Percentiles rank a stretch among this genome's conserved stretches.
Evolutionary conservation across 306 rosid genomes (phyloP).

Genomic region (Fragaria iinumae): DNA sequence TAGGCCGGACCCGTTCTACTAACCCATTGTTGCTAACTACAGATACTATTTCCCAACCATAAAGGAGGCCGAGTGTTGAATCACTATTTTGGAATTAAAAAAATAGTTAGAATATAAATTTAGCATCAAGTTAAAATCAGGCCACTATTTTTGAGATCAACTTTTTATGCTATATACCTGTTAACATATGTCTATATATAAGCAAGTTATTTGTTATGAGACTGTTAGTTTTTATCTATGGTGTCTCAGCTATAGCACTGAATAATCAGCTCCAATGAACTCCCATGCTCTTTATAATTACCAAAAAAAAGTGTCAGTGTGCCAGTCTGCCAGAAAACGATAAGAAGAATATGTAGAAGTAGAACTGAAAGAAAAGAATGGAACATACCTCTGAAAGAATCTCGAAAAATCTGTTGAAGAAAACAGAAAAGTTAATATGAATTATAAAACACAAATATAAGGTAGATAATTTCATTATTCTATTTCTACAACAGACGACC

Average conservation of each 20-base stretch:
- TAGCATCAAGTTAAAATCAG: not conserved
- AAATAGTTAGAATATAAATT: not conserved
- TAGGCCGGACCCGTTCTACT: not conserved
- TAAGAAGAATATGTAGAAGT: not conserved
- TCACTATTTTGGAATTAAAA: not conserved
- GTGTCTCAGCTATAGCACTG: not conserved
- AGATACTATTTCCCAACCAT: not conserved
- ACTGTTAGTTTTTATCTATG: not conserved
- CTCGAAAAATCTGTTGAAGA: conserved; percentile 71
- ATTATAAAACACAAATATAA: not conserved
- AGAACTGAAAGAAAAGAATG: conserved; percentile 30
- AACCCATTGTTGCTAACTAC: not conserved
- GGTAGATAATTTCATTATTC: not conserved
- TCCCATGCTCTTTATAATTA: conserved; percentile 30
- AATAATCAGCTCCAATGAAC: not conserved
- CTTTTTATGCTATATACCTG: not conserved
- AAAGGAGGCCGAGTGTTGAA: not conserved
- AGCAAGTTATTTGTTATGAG: not conserved
- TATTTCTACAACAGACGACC: not conserved
- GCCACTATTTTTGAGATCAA: not conserved
- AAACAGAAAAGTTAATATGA: conserved; percentile 25
- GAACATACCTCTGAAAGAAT: conserved; percentile 68
- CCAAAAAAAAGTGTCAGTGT: conserved; percentile 17
- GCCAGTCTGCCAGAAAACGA: too few species aligned
- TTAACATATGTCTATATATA: not conserved